Conservation (phyloP, 2,329 filamentous ascomycete genomes). For the Sclerotinia borealis region DNA sequence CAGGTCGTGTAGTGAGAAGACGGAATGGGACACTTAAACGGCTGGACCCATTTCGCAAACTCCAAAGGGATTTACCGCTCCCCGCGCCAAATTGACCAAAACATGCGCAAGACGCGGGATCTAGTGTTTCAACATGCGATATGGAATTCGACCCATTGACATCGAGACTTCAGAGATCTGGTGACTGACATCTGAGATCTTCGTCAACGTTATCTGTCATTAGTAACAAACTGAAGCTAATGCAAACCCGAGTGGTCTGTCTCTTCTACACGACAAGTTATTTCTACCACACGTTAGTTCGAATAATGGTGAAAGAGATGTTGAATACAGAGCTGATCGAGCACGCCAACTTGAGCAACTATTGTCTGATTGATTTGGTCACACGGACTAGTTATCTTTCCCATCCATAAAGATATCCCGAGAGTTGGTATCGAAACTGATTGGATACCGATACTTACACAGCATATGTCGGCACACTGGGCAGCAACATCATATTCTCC, state of each 20-base stretch:
- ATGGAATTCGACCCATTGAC: background rate
- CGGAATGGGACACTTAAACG: no score
- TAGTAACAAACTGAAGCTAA: background rate
- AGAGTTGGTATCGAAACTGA: background rate
- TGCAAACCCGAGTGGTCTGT: background rate
- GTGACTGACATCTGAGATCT: background rate
- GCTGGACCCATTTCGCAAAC: background rate
- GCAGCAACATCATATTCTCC: background rate
- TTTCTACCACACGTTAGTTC: background rate
- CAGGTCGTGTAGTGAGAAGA: background rate
- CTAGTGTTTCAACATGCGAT: background rate
- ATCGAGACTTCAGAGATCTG: background rate
- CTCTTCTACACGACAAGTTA: background rate
- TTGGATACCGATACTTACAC: background rate
- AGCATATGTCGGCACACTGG: background rate
- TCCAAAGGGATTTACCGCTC: background rate
- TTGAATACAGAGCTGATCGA: background rate
- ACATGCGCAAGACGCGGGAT: background rate
- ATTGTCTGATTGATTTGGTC: constrained; percentile 1
- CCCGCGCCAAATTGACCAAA: background rate
- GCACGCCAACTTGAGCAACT: constrained; percentile 1
- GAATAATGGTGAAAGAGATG: background rate
- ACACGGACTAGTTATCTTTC: background rate
- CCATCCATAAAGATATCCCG: background rate
- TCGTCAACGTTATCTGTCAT: background rate